Evolutionary conservation across 768 basidiomycete species (phyloP), one percentile per base, ranked within the genome.

Genomic region (Amanita exitialis): DNA sequence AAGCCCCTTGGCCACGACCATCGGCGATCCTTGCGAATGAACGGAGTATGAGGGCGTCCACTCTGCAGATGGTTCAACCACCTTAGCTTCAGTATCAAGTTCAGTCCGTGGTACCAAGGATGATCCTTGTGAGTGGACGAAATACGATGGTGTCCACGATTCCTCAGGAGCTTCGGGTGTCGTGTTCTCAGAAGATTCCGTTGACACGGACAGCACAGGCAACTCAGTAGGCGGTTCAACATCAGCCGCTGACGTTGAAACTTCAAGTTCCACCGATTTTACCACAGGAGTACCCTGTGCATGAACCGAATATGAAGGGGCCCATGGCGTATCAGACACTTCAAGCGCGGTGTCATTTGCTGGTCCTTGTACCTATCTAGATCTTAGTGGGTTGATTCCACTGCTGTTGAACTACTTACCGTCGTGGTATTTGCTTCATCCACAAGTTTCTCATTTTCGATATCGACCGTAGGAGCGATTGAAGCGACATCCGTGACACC

Each of bases 91-190:
- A 1, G 6, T 6, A 13, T 43, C 25, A 23, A 43, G 21, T 43
- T 44, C 43, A n/a, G 15, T n/a, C 27, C n/a, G 43, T 32, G 43
- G 12, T 7, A 37, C 3, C 27, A 28, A 25, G 18, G 50, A 43
- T 4, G 43, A 36, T 20, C 61, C 61, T 56, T 62, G 61, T 38
- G 21, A 52, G 36, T 47, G 53, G 16, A 62, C 61, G 21, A 61
- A 56, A 41, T 62, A 62, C 13, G 61, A 62, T 23, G 61, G 61
- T 6, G 61, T 61, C 61, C 61, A 62, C 16, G 50, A 21, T 20
- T 38, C 21, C 3, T 27, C n/a, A 20, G 28, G 18, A 30, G 15
- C 10, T 43, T 50, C 49, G 5, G 10, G 37, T n/a, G 6, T 27
- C 23, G 6, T 20, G 23, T 16, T 23, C 32, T 47, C 21, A 7